A percentile compares a stretch with the other conserved stretches of the same genome.
phyloP scores from a whole-genome alignment of 1,284 basidiomycete species.

The Marasmius sp. region DNA sequence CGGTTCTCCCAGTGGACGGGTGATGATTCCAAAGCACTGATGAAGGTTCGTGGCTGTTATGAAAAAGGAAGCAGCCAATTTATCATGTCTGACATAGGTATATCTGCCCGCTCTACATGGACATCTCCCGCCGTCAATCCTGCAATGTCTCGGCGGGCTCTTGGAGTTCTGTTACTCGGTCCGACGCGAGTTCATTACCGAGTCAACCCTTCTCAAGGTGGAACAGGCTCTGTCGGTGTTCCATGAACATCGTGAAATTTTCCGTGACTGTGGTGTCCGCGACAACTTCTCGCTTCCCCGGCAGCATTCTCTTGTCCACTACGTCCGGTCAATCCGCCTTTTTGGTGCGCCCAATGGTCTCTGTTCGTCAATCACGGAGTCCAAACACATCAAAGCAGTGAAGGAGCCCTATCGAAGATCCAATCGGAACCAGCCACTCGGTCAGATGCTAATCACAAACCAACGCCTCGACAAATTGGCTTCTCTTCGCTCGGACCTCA shows the following conservation, averaged over 20 bases:
- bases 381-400: constrained; percentile 18
- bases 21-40: constrained; percentile 6
- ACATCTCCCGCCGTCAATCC: neutral
- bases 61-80: neutral
- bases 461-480: constrained; percentile 21
- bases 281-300: constrained; percentile 1
- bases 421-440: constrained; percentile 17
- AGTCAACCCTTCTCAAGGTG: neutral
- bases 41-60: constrained; percentile 12
- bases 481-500: constrained; percentile 15
- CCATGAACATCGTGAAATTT: constrained; percentile 1
- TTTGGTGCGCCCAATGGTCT: constrained; percentile 8
- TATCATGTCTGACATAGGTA: neutral
- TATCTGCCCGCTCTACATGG: neutral
- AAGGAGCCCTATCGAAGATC: constrained; percentile 26
- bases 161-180: neutral
- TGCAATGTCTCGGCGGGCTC: neutral
- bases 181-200: neutral
- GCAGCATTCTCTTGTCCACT: constrained; percentile 2
- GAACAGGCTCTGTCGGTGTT: neutral
- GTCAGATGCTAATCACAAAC: constrained; percentile 23
- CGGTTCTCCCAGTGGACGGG: neutral
- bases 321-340: neutral
- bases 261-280: neutral
- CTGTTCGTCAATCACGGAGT: constrained; percentile 16